Evolutionary conservation across 306 rosid species (phyloP).

Genomic region (Prosopis cineraria): DNA sequence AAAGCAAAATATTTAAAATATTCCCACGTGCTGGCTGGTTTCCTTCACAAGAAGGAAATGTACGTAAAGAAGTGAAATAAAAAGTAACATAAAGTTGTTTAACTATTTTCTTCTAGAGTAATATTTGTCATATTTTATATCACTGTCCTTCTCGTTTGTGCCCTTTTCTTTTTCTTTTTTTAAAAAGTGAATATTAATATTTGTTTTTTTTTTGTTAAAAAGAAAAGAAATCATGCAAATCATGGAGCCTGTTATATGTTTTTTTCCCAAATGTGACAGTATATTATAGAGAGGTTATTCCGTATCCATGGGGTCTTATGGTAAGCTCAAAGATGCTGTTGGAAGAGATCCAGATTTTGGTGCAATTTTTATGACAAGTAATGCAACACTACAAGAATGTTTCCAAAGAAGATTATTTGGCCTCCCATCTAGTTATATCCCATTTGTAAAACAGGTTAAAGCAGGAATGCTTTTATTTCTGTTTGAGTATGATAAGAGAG

Average conservation of each 20-base stretch:
- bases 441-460: constrained; percentile 56
- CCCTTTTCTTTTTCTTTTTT: neutral
- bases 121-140: too few species aligned
- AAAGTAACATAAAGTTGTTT: too few species aligned
- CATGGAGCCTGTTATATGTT: constrained; percentile 23
- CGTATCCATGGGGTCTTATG: constrained; percentile 41
- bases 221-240: neutral
- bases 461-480: constrained; percentile 62
- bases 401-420: constrained; percentile 35
- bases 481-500: constrained; percentile 54
- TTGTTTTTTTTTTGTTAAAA: neutral
- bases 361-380: constrained; percentile 49
- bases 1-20: too few species aligned
- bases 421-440: constrained; percentile 38
- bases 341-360: constrained; percentile 51
- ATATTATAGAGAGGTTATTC: constrained; percentile 20
- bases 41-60: too few species aligned
- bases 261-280: constrained; percentile 26
- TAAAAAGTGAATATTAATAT: neutral
- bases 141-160: too few species aligned
- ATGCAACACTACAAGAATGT: constrained; percentile 41
- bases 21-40: too few species aligned
- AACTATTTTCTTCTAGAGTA: too few species aligned
- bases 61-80: too few species aligned
- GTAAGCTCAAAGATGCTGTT: constrained; percentile 33